Evolutionary conservation across 805 yeast species (phyloP), one percentile per base, ranked within the genome.

Genomic region (Candida methanosorbosa): DNA sequence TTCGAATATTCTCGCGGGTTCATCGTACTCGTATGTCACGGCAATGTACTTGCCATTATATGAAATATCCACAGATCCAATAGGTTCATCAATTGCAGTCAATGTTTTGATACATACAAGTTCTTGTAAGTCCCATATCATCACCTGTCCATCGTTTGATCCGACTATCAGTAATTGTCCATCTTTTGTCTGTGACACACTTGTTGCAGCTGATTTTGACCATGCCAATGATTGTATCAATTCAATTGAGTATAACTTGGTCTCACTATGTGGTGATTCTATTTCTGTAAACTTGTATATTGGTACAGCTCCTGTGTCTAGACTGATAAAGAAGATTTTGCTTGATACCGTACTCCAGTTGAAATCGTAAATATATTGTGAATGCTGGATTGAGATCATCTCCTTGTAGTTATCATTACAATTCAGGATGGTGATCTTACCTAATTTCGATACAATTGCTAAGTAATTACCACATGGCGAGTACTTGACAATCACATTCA

Each of bases 71-170:
- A 68, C 43, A 16, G 56, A 40, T 3, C 63, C 49, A 15, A 70
- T 51, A 4, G 66, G 64, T 43, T 66, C 71, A 49, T 70, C 73
- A 4, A 64, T 50, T 22, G 46, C 45, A 18, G 61, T 39, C 13
- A 68, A 39, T 2, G 61, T 57, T 23, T 48, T 48, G 14, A 42
- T 29, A 37, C 60, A 55, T 14, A 61, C 44, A 48, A 71, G 50
- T 16, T 54, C 45, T 4, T 37, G 19, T 2, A 66, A 53, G 38
- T 57, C 56, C 59, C 72, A 61, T 9, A 66, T 30, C 14, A 67
- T 61, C 4, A 70, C 60, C 19, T 64, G 61, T 24, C 77, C 73
- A 40, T 70, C 75, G 34, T 59, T 61, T 14, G 68, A 50, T 4
- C 74, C 75, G 7, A 59, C 59, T 13, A 59, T 60, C 24, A 70